These are phyloP conservation scores for Dendrobium catenatum DNA, from an alignment of 106 monocot genomes.

Conservation along the genomic window DNA sequence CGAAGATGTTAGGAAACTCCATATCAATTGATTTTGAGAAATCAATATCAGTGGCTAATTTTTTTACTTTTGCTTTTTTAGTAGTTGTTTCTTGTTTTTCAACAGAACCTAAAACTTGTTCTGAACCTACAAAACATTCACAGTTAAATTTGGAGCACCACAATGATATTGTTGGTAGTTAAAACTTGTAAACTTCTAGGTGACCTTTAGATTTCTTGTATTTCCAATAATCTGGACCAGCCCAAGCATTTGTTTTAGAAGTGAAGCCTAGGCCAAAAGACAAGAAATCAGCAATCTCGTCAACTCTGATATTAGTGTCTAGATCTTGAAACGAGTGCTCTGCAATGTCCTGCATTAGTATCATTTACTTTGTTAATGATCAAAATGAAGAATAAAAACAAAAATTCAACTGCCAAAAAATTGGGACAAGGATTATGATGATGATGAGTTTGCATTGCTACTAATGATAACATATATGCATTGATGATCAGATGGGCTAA, in stretches of 20 bases:
- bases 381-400: background rate
- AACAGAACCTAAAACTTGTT: constrained; percentile 20
- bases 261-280: constrained; percentile 68
- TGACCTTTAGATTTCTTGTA: constrained; percentile 80
- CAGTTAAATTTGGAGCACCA: background rate
- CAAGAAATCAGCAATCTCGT: constrained; percentile 63
- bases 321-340: constrained; percentile 21
- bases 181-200: background rate
- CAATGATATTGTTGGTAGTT: background rate
- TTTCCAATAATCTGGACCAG: constrained; percentile 98
- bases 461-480: background rate
- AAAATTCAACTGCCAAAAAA: background rate
- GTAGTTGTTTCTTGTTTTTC: constrained; percentile 25
- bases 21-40: constrained; percentile 57
- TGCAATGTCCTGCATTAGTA: constrained; percentile 47
- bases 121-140: constrained; percentile 30
- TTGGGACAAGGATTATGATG: too few species aligned
- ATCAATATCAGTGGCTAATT: constrained; percentile 40
- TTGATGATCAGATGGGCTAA: background rate
- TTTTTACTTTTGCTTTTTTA: constrained; percentile 48
- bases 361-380: background rate
- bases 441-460: too few species aligned
- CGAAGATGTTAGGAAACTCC: constrained; percentile 43
- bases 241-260: constrained; percentile 90
- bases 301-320: constrained; percentile 37